Base-by-base conservation (phyloP, 2,329 filamentous ascomycete species). In the Acarospora socialis region DNA sequence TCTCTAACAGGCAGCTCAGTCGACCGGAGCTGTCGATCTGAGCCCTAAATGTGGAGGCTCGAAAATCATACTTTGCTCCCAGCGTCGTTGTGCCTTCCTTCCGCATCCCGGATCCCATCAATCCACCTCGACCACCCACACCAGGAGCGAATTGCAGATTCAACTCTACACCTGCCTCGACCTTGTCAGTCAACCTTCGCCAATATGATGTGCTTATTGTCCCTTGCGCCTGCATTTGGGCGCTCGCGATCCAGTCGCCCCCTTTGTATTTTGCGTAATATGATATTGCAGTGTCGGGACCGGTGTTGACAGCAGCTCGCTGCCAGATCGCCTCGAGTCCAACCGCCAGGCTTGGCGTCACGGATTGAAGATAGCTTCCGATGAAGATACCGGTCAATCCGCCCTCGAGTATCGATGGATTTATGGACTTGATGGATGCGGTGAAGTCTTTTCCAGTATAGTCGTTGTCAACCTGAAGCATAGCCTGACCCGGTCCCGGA, bases 31-130 rank as follows among this genome's bases (percentile, higher is more conserved):
- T 92, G 62, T 98, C 90, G 47, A 95, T 71, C 63, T 98, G 90
- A 26, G 87, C 90, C 44, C 87, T 77, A 75, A 94, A 93, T 30
- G 83, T 90, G 34, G 82, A 90, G 63, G 84, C 81, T 52, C 82
- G 74, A 73, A 98, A 98, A 57, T 94, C 87, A 62, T 98, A 98
- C 63, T 98, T 98, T 54, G 84, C 82, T 50, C 87, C 90, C 48
- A 95, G 70, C 33, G 86, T 83, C 33, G 92, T 86, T 39, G 82
- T 70, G 34, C 90, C 90, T 57, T 98, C 86, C 59, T 84, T 87
- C 56, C 77, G 72, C 33, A 77, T 55, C 28, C 74, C 74, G 38
- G 68, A 73, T 49, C 82, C 82, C 74, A 90, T 84, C 59, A 81
- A 62, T 41, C 73, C 70, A 32, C 70, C 72, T 32, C 65, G 61